These are phyloP conservation scores for Galerina marginata DNA, from an alignment of 768 basidiomycete species.

Conservation along the genomic window DNA sequence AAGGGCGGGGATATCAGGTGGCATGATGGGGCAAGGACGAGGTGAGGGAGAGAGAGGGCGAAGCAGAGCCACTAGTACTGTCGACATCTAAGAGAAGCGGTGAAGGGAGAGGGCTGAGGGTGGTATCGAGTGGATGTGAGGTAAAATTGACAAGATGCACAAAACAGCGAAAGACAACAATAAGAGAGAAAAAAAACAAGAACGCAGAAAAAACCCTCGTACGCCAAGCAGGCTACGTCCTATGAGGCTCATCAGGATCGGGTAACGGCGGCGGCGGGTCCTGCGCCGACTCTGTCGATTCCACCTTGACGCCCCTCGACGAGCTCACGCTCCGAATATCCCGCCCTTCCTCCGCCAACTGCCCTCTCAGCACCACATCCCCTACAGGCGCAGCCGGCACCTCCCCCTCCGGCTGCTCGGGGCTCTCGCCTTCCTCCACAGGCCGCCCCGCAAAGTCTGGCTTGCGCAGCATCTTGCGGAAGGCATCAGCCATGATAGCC, in stretches of 20 bases:
- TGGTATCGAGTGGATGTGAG: neutral
- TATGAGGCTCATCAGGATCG: neutral
- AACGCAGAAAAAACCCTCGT: constrained; percentile 1
- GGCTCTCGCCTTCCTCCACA: constrained; percentile 74
- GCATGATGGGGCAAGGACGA: neutral
- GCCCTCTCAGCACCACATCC: constrained; percentile 61
- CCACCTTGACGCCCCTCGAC: constrained; percentile 79
- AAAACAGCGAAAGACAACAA: constrained; percentile 2
- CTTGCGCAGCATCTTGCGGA: constrained; percentile 85
- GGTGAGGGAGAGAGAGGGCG: neutral
- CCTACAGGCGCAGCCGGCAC: constrained; percentile 24
- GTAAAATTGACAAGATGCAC: constrained; percentile 7
- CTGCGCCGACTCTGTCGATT: constrained; percentile 42
- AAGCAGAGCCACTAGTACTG: neutral
- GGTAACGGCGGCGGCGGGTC: constrained; percentile 36
- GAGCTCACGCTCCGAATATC: constrained; percentile 86
- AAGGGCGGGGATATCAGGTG: constrained; percentile 1
- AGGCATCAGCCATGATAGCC: constrained; percentile 92
- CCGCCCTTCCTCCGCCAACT: constrained; percentile 88
- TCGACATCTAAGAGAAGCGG: constrained; percentile 14
- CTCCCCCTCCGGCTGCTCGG: constrained; percentile 29
- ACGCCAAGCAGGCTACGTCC: constrained; percentile 19
- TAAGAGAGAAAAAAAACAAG: constrained; percentile 8
- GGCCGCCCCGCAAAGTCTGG: constrained; percentile 81
- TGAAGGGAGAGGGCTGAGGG: constrained; percentile 1